A percentile compares a stretch with the other conserved stretches of the same genome.
Evolutionary conservation across 495 filamentous ascomycete species (phyloP).

Genomic region (Elasticomyces elasticus): DNA sequence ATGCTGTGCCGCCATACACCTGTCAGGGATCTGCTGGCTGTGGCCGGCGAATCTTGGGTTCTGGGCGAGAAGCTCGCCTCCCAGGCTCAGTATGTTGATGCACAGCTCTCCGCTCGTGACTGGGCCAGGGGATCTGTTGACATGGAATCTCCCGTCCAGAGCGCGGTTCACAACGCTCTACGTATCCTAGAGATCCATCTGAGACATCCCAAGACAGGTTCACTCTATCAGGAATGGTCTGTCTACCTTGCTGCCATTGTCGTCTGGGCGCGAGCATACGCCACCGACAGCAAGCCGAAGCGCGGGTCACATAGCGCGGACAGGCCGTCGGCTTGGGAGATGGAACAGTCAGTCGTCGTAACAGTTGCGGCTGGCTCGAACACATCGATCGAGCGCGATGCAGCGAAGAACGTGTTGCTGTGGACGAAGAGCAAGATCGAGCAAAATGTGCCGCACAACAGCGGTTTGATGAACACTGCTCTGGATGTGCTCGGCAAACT

Average conservation of each 20-base stretch:
- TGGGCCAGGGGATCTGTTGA: conserved; percentile 5
- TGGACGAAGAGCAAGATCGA: conserved; percentile 18
- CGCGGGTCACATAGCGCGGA: too few relatives aligned
- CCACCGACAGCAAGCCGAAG: conserved; percentile 1
- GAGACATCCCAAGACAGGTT: conserved; percentile 9
- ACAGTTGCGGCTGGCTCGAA: neutral
- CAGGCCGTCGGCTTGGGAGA: neutral
- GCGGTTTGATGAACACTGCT: conserved; percentile 17
- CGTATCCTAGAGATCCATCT: conserved; percentile 24
- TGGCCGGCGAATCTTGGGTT: conserved; percentile 32
- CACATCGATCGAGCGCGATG: neutral
- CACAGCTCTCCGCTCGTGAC: conserved; percentile 16
- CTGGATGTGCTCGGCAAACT: conserved; percentile 21
- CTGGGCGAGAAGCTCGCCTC: conserved; percentile 26
- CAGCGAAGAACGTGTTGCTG: conserved; percentile 11
- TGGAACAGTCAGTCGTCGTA: neutral
- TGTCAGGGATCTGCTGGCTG: conserved; percentile 30
- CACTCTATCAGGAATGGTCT: conserved; percentile 27
- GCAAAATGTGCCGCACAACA: conserved; percentile 13
- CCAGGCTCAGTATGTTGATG: conserved; percentile 15
- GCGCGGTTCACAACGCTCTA: conserved; percentile 19
- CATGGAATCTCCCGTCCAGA: conserved; percentile 12
- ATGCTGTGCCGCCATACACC: conserved; percentile 27
- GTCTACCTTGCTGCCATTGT: conserved; percentile 29
- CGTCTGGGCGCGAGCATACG: conserved; percentile 24